Evolutionary conservation across 495 filamentous ascomycete genomes (phyloP), one percentile per base, ranked within the genome.

Genomic region (Pseudoneurospora amorphoporcata): DNA sequence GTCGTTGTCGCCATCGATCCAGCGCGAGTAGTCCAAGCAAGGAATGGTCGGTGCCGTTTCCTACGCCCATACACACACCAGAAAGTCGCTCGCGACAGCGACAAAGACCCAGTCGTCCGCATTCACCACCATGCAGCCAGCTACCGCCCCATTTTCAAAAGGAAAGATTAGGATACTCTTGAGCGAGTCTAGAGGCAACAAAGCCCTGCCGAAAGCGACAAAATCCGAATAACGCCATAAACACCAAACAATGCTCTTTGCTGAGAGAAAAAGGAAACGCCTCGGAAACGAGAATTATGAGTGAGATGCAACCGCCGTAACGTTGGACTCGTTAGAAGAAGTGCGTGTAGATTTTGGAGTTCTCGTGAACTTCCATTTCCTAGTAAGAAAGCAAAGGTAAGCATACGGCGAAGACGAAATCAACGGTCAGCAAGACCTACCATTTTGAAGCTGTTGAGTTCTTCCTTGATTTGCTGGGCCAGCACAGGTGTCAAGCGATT

Each of bases 341-440:
- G 88, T 99, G 95, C 77, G 95, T 99, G 86, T 98, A 97, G 76
- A 97, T 92, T 83, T 98, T 98, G 71, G 96, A 98, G 80, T 91
- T 92, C 84, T 97, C 94, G 80, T 99, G 95, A 79, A 99, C 95
- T 86, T 98, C 95, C 95, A 99, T 99, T 84, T 99, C 95, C 96
- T 99, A 74, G 35, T 29, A n/a, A 40, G 16, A 19, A 7, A 69
- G 77, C 78, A 79, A 77, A 86, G 80, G 39, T 17, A 5, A 45
- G 19, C 37, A 40, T 19, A 53, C 9, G 39, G 72, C 40, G 29
- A 9, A 65, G 39, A 8, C 32, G 37, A 23, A 10, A 4, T 10
- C 12, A 19, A 10, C n/a, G 29, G 38, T 39, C 29, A 9, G 40
- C 23, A 19, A 38, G 38, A 85, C 91, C 73, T 81, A 97, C 95